phyloP scores from a whole-genome alignment of 352 stramenopile genomes.

The Peronospora tabacina region DNA sequence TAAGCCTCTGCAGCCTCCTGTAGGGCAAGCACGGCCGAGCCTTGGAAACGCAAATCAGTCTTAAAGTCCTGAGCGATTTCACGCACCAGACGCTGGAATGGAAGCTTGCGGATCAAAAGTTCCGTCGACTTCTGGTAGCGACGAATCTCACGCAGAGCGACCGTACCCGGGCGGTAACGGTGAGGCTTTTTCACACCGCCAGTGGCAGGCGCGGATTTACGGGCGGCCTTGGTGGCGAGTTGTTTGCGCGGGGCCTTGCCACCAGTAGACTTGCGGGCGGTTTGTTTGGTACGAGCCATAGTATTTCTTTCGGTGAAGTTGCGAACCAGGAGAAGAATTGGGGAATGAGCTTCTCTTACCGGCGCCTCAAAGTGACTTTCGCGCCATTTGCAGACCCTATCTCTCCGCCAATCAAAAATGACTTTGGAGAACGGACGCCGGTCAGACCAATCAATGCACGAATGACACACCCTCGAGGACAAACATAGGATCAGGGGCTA shows the following conservation, averaged over 20 bases:
- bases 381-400: conserved; percentile 6
- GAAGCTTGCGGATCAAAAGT: conserved; percentile 93
- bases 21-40: conserved; percentile 73
- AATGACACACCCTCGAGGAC: neutral
- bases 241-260: conserved; percentile 93
- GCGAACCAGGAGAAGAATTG: conserved; percentile 41
- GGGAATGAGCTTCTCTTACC: conserved; percentile 28
- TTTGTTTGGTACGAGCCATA: conserved; percentile 95
- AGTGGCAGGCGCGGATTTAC: conserved; percentile 87
- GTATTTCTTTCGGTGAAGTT: conserved; percentile 13
- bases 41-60: conserved; percentile 87
- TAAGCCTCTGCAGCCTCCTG: conserved; percentile 86
- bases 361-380: neutral
- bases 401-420: conserved; percentile 24
- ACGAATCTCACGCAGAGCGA: conserved; percentile 95
- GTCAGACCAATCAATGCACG: conserved; percentile 11
- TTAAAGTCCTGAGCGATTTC: conserved; percentile 88
- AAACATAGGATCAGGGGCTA: conserved; percentile 7
- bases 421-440: neutral
- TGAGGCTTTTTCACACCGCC: conserved; percentile 93
- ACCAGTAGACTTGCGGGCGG: conserved; percentile 91
- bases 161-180: conserved; percentile 80
- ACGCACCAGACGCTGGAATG: conserved; percentile 93
- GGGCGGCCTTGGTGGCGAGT: conserved; percentile 88
- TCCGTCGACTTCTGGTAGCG: conserved; percentile 95